These are phyloP conservation scores for Geosiphon pyriformis DNA, from an alignment of 192 early-diverging fungal genomes.

Conservation along the genomic window DNA sequence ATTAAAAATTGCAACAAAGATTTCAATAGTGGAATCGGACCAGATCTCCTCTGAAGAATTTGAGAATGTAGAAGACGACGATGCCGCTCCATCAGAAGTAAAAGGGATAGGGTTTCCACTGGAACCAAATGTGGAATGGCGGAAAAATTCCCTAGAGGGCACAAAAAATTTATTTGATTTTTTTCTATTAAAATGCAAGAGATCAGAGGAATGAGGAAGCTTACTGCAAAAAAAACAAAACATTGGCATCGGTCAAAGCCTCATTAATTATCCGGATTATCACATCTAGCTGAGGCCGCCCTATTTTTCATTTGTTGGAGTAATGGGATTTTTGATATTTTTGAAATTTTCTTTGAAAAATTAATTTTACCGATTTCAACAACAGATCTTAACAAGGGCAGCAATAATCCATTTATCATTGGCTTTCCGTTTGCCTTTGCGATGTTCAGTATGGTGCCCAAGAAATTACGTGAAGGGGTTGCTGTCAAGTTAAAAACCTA, in stretches of 20 bases:
- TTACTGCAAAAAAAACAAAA: background rate
- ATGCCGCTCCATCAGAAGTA: too few species aligned
- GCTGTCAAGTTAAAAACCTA: constrained; percentile 6
- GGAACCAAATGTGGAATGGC: too few species aligned
- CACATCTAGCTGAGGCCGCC: constrained; percentile 11
- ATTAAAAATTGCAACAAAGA: constrained; percentile 7
- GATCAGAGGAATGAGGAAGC: background rate
- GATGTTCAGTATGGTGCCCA: constrained; percentile 11
- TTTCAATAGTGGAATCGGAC: constrained; percentile 14
- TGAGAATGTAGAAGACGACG: background rate
- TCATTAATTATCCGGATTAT: constrained; percentile 10
- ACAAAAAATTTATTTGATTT: background rate
- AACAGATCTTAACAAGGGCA: constrained; percentile 9
- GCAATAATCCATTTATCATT: constrained; percentile 11
- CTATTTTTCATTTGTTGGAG: background rate
- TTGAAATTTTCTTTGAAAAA: background rate
- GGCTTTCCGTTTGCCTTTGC: constrained; percentile 10
- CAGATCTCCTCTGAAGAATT: background rate
- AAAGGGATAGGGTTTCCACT: too few species aligned
- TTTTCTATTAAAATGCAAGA: background rate
- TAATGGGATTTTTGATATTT: background rate
- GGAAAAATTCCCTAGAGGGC: constrained; percentile 4
- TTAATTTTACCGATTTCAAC: background rate
- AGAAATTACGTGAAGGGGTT: constrained; percentile 14
- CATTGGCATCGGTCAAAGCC: background rate